Evolutionary conservation across 1,139 yeast species (phyloP).

Genomic region (Maudiozyma humilis): DNA sequence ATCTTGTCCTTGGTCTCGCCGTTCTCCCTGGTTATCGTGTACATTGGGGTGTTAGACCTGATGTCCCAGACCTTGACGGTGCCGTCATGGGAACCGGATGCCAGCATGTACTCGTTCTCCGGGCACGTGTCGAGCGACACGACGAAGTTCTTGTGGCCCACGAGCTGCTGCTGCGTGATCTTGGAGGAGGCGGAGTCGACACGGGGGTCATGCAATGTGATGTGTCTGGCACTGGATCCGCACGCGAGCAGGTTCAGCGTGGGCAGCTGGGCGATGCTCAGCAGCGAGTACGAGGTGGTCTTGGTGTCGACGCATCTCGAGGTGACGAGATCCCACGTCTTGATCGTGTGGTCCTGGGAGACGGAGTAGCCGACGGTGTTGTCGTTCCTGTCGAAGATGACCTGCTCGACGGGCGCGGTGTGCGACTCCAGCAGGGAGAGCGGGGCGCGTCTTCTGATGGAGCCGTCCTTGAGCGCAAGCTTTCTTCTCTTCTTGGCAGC

Average conservation of each 20-base stretch:
- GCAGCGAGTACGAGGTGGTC: slow-evolving; percentile 77
- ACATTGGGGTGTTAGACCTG: slow-evolving; percentile 76
- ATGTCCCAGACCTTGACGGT: slow-evolving; percentile 94
- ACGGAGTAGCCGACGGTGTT: slow-evolving; percentile 82
- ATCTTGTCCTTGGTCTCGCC: slow-evolving; percentile 49
- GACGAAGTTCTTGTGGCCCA: slow-evolving; percentile 90
- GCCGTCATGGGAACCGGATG: slow-evolving; percentile 92
- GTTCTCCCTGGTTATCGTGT: slow-evolving; percentile 70
- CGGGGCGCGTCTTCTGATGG: slow-evolving; percentile 74
- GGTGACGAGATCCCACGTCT: slow-evolving; percentile 93
- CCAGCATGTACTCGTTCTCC: slow-evolving; percentile 67
- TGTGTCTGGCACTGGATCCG: slow-evolving; percentile 95
- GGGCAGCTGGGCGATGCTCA: slow-evolving; percentile 65
- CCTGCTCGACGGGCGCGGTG: slow-evolving; percentile 77
- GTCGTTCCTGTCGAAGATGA: slow-evolving; percentile 65
- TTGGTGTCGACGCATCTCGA: slow-evolving; percentile 77
- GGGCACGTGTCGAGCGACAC: slow-evolving; percentile 70
- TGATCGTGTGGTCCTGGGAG: slow-evolving; percentile 88
- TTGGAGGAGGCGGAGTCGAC: slow-evolving; percentile 37
- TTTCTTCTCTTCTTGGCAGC: slow-evolving; percentile 85
- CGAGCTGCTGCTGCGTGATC: slow-evolving; percentile 58
- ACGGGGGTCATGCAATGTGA: slow-evolving; percentile 88
- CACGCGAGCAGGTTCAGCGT: slow-evolving; percentile 65
- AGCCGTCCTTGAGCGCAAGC: slow-evolving; percentile 68
- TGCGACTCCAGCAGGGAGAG: slow-evolving; percentile 73